These are phyloP conservation scores for Auricularia auricula-judae DNA, from an alignment of 768 basidiomycete species.

Conservation along the genomic window DNA sequence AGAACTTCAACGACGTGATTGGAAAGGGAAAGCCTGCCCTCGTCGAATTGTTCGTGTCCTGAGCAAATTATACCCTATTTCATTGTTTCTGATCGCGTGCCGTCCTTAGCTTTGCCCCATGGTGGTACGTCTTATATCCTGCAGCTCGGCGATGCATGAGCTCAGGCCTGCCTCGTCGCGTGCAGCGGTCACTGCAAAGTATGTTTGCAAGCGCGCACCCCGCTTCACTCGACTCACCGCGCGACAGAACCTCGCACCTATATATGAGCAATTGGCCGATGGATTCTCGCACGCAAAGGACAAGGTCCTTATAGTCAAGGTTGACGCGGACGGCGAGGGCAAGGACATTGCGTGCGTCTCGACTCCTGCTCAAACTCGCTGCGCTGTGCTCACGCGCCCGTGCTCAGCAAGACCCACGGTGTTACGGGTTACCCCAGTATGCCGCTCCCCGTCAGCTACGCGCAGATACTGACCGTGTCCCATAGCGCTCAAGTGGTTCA, in stretches of 20 bases:
- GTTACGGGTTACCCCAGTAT: slow-evolving; percentile 81
- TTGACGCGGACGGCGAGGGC: slow-evolving; percentile 85
- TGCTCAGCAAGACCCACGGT: slow-evolving; percentile 40
- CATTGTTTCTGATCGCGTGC: neutral
- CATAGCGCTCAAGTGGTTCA: slow-evolving; percentile 86
- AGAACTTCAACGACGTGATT: slow-evolving; percentile 65
- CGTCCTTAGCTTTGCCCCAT: slow-evolving; percentile 61
- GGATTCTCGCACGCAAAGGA: slow-evolving; percentile 70
- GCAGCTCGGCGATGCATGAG: neutral
- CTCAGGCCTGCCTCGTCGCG: neutral
- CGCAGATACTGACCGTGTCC: slow-evolving; percentile 1
- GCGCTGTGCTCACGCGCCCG: neutral
- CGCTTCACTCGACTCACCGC: neutral
- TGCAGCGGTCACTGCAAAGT: slow-evolving; percentile 82
- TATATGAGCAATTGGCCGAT: slow-evolving; percentile 81
- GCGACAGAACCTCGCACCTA: slow-evolving; percentile 70
- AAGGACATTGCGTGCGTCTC: slow-evolving; percentile 48
- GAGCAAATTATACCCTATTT: neutral
- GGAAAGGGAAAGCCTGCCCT: slow-evolving; percentile 75
- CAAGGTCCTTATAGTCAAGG: slow-evolving; percentile 81
- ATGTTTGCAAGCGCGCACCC: slow-evolving; percentile 8
- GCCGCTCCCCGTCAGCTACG: slow-evolving; percentile 18
- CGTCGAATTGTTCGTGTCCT: slow-evolving; percentile 63
- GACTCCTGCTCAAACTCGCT: neutral
- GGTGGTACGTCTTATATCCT: slow-evolving; percentile 49